Percentiles rank a stretch among this genome's conserved stretches.
Evolutionary conservation across 345 rosid genomes (phyloP).

Genomic region (Eucalyptus virginea): DNA sequence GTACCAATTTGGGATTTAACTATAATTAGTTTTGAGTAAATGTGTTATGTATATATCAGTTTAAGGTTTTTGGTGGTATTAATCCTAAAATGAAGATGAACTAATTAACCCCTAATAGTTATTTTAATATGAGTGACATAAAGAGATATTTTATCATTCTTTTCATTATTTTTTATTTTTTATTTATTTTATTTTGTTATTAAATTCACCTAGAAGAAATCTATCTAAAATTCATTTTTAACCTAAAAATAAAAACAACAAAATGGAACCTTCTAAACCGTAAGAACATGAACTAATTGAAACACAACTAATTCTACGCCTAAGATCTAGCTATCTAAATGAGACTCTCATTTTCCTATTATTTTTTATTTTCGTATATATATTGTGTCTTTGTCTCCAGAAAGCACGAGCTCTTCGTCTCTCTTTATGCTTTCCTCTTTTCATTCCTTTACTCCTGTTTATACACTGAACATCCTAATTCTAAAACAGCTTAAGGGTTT

Average conservation of each 20-base stretch:
- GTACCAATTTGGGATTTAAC: background rate
- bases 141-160: no score
- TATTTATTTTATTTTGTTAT: no score
- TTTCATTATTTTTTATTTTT: no score
- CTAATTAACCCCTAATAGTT: no score
- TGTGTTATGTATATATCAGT: fast-evolving
- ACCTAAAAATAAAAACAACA: background rate
- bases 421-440: background rate
- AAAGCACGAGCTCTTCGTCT: background rate
- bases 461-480: background rate
- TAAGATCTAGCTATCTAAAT: background rate
- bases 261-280: background rate
- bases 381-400: background rate
- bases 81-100: no score
- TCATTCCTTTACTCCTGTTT: background rate
- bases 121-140: background rate
- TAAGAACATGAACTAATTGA: background rate
- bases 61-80: no score
- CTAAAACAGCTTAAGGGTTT: fast-evolving
- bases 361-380: background rate
- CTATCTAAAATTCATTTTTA: background rate
- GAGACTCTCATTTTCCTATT: background rate
- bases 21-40: no score
- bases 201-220: background rate
- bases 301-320: background rate